Evolutionary conservation across 202 grass and related monocot genomes (phyloP).

Genomic region (Dendrocalamus latiflorus): DNA sequence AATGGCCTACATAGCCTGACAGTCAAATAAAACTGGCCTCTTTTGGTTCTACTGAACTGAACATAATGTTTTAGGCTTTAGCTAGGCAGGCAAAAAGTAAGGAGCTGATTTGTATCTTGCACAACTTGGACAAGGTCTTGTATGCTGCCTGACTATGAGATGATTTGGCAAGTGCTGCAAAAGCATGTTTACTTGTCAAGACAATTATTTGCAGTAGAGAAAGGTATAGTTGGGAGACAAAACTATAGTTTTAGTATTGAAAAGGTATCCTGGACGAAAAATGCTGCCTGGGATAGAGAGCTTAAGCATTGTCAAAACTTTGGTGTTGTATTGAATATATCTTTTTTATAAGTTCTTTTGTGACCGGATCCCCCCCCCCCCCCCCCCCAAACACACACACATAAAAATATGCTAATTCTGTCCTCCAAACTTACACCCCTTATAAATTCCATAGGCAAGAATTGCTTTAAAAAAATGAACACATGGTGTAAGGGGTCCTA

Average conservation of each 20-base stretch:
- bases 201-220: neutral
- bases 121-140: neutral
- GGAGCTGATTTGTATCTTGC: neutral
- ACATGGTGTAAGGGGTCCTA: neutral
- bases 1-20: conserved; percentile 4
- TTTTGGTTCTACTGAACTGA: neutral
- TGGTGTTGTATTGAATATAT: neutral
- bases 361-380: neutral
- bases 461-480: neutral
- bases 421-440: neutral
- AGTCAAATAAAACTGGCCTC: neutral
- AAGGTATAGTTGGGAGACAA: neutral
- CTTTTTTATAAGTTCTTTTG: neutral
- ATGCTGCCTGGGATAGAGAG: neutral
- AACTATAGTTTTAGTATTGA: neutral
- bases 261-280: neutral
- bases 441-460: neutral
- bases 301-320: neutral
- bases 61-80: neutral
- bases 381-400: too few species aligned
- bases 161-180: neutral
- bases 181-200: neutral
- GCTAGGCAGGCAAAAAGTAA: neutral
- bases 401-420: neutral
- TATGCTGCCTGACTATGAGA: neutral